These are phyloP conservation scores for Solioccasus polychromus DNA, from an alignment of 768 basidiomycete species.

Conservation along the genomic window DNA sequence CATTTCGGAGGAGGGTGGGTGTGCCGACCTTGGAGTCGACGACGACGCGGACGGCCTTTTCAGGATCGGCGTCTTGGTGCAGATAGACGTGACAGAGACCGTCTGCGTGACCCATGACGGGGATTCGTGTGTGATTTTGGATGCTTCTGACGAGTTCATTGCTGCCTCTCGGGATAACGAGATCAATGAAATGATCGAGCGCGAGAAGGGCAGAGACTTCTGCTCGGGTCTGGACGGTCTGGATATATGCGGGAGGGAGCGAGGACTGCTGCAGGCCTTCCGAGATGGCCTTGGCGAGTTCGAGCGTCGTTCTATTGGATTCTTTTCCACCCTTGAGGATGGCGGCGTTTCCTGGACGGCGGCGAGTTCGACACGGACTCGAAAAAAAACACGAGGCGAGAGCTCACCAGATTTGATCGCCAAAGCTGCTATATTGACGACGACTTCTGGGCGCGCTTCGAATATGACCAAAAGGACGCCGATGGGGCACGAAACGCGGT, in stretches of 20 bases:
- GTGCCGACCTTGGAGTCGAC: constrained; percentile 84
- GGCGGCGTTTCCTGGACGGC: constrained; percentile 79
- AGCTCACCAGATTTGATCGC: constrained; percentile 92
- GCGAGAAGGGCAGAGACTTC: constrained; percentile 86
- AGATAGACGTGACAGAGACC: constrained; percentile 90
- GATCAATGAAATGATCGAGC: constrained; percentile 90
- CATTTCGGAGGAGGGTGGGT: background rate
- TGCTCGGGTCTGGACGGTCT: constrained; percentile 85
- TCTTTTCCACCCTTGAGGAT: constrained; percentile 98
- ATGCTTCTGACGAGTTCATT: constrained; percentile 87
- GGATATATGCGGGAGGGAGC: constrained; percentile 80
- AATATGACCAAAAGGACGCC: constrained; percentile 96
- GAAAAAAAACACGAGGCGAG: background rate
- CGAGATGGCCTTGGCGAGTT: constrained; percentile 80
- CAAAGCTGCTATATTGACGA: constrained; percentile 93
- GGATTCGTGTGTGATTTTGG: constrained; percentile 86
- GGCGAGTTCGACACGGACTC: background rate
- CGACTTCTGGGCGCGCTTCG: constrained; percentile 95
- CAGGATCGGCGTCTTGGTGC: constrained; percentile 73
- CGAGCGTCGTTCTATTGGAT: constrained; percentile 72
- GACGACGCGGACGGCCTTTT: constrained; percentile 79
- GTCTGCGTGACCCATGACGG: constrained; percentile 99
- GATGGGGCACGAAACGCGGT: constrained; percentile 94
- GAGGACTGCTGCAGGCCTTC: constrained; percentile 69
- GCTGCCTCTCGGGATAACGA: constrained; percentile 95